Evolutionary conservation across 2,329 filamentous ascomycete genomes (phyloP), one percentile per base, ranked within the genome.

Genomic region (Aspergillus persii): DNA sequence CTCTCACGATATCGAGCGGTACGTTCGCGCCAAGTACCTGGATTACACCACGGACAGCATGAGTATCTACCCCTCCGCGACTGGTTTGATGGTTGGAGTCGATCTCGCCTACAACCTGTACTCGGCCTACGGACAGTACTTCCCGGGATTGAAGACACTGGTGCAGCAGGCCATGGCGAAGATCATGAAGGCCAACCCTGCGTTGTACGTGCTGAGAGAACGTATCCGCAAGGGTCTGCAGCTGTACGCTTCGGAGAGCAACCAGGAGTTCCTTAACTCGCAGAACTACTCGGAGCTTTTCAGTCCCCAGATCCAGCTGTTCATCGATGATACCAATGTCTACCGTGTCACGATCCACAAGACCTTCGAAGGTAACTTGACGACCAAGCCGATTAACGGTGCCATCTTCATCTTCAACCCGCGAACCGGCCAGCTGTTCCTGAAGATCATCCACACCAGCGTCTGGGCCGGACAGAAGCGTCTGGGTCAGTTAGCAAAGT

Each of bases 401-500:
- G 95, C 96, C 50, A 98, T 99, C 74, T 99, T 99, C 82, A 99
- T 99, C 73, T 98, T 99, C 86, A 99, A 99, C 75, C 95, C 96
- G n/a, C 87, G 94, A 59, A 99, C 95, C 54, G 95, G 95, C 53
- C 95, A 99, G 72, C 80, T 99, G 44, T 99, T 99, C 86, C 79
- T 99, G 73, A 99, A 99, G 84, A 98, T 99, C 69, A 99, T 99
- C 66, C 96, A 99, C 78, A 99, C 95, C 1, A 97, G 93, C 72
- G 96, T 99, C 30, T 99, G 95, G 95, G 95, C 95, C 54, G 95
- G 95, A 56, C 95, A 99, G 79, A 99, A 99, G 78, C 96, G 95
- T 90, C 86, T 99, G 33, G 96, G 96, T 66, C 95, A 99, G 77
- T 80, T 99, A 66, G 95, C 95, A 50, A 99, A 99, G 75, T 99